Conservation (phyloP, 2,329 filamentous ascomycete species). For the Leptographium radiaticola region DNA sequence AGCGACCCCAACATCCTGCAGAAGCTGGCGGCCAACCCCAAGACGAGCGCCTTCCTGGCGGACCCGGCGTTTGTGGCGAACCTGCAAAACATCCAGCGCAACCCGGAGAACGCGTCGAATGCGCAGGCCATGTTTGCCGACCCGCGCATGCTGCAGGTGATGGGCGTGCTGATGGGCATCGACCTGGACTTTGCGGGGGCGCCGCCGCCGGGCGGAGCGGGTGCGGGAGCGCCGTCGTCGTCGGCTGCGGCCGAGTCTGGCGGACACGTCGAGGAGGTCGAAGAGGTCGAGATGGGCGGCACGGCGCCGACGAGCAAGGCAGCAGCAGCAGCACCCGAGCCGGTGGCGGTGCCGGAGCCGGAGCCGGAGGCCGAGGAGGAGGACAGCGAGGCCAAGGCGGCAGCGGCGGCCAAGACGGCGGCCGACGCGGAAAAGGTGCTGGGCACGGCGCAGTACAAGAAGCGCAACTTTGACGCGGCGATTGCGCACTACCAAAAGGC, state of each 20-base stretch:
- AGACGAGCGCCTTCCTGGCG: slow-evolving; percentile 69
- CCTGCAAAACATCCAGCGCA: slow-evolving; percentile 65
- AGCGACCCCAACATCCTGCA: slow-evolving; percentile 79
- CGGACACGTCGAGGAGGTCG: slow-evolving; percentile 69
- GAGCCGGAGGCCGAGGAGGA: slow-evolving; percentile 46
- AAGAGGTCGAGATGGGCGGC: slow-evolving; percentile 60
- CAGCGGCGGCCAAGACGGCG: slow-evolving; percentile 81
- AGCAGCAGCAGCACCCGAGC: neutral
- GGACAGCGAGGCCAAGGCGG: slow-evolving; percentile 72
- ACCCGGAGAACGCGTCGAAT: slow-evolving; percentile 64
- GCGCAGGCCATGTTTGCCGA: slow-evolving; percentile 75
- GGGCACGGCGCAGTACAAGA: slow-evolving; percentile 95
- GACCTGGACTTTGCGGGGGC: slow-evolving; percentile 60
- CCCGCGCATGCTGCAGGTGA: slow-evolving; percentile 82
- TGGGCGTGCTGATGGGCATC: slow-evolving; percentile 85
- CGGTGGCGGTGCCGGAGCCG: slow-evolving; percentile 2
- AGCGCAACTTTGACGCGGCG: slow-evolving; percentile 88
- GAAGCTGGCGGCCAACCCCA: slow-evolving; percentile 89
- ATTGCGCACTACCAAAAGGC: slow-evolving; percentile 91
- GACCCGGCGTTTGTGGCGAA: slow-evolving; percentile 86
- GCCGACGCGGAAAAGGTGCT: slow-evolving; percentile 91
- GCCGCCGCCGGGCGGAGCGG: slow-evolving; percentile 13
- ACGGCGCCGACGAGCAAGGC: neutral
- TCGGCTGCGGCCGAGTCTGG: slow-evolving; percentile 31
- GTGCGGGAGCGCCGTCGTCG: slow-evolving; percentile 14